A percentile compares a stretch with the other conserved stretches of the same genome.
Conservation (phyloP, 306 rosid genomes). For the Pyrus communis region DNA sequence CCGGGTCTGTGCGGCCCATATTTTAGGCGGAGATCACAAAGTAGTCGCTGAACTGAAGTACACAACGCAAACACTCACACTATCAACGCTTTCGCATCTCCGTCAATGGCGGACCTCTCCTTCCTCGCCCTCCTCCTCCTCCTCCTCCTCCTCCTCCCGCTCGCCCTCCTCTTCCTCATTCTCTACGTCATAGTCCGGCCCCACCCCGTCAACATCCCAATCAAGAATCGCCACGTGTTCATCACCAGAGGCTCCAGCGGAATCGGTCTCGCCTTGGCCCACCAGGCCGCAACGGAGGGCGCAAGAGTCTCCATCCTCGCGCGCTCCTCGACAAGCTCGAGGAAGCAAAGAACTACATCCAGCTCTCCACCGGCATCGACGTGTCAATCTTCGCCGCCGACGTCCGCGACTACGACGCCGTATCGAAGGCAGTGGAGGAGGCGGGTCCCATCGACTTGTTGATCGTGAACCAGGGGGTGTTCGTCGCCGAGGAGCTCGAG, state of each 20-base stretch:
- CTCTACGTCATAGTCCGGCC: conserved; percentile 64
- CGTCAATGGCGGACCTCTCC: conserved; percentile 48
- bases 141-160: conserved; percentile 40
- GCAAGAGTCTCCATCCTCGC: conserved; percentile 85
- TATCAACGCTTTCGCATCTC: not conserved
- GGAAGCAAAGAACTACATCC: conserved; percentile 51
- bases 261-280: conserved; percentile 88
- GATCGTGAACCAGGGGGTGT: conserved; percentile 77
- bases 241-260: conserved; percentile 97
- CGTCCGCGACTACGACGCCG: conserved; percentile 63
- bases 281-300: conserved; percentile 70
- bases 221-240: conserved; percentile 86
- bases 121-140: conserved; percentile 28
- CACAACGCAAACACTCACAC: not conserved
- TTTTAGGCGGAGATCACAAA: not conserved
- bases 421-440: conserved; percentile 44
- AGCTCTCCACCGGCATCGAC: conserved; percentile 64
- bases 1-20: not conserved
- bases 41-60: not conserved
- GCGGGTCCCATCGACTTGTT: conserved; percentile 75
- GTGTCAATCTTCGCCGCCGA: conserved; percentile 60
- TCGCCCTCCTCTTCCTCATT: conserved; percentile 32
- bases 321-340: conserved; percentile 61
- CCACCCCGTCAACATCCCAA: conserved; percentile 49
- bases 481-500: conserved; percentile 59